Conservation (phyloP, 306 rosid species). For the Vigna radiata region DNA sequence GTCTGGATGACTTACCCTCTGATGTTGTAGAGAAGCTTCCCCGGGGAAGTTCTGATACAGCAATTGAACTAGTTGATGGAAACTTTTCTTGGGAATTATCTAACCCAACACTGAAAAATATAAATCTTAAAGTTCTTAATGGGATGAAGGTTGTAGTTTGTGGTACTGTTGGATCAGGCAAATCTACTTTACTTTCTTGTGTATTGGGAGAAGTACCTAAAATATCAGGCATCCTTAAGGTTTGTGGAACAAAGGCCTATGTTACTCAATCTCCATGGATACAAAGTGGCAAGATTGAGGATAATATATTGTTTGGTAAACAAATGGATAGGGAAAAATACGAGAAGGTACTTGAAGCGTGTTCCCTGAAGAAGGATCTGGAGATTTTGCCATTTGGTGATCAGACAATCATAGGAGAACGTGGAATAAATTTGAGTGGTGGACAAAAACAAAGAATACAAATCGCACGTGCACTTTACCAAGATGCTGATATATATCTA, state of each 20-base stretch:
- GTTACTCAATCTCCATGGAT: constrained; percentile 95
- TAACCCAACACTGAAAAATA: constrained; percentile 43
- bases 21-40: constrained; percentile 58
- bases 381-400: constrained; percentile 82
- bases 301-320: constrained; percentile 77
- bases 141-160: constrained; percentile 63
- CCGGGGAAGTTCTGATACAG: constrained; percentile 45
- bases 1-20: constrained; percentile 52
- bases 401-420: constrained; percentile 52
- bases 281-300: constrained; percentile 88
- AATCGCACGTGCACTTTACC: too few species aligned
- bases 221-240: constrained; percentile 64
- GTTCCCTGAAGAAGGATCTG: constrained; percentile 80
- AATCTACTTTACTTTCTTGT: constrained; percentile 83
- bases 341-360: constrained; percentile 81
- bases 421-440: too few species aligned
- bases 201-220: constrained; percentile 86
- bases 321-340: constrained; percentile 79
- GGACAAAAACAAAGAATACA: too few species aligned
- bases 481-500: too few species aligned
- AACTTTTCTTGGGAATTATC: constrained; percentile 61
- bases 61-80: constrained; percentile 55
- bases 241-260: constrained; percentile 89
- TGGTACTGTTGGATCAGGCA: constrained; percentile 74
- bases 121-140: constrained; percentile 44